Percentiles rank a stretch among this genome's conserved stretches.
phyloP scores from a whole-genome alignment of 2,329 filamentous ascomycete species.

The Paramyrothecium roridum region DNA sequence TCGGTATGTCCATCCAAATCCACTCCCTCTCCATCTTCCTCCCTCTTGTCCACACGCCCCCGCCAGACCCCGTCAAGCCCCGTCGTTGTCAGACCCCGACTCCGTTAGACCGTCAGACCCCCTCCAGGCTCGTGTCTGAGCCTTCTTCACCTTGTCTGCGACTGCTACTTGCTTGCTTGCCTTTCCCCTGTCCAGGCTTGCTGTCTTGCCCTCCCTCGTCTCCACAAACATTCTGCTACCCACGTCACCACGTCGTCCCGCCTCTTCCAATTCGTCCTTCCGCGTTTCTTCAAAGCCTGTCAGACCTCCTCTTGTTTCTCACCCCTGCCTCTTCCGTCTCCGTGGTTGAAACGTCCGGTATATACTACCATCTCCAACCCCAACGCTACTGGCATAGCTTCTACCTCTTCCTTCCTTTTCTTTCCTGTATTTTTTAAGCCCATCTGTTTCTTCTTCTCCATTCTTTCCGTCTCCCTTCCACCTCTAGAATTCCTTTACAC shows the following conservation, averaged over 20 bases:
- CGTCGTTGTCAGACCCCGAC: too few relatives aligned
- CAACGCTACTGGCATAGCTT: not conserved
- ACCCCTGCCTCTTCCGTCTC: not conserved
- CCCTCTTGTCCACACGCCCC: constrained; percentile 2
- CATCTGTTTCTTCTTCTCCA: too few relatives aligned
- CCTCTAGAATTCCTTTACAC: constrained; percentile 2
- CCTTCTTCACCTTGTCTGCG: constrained; percentile 4
- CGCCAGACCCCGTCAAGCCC: not conserved
- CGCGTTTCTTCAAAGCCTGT: not conserved
- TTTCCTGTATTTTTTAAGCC: too few relatives aligned
- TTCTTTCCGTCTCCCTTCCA: constrained; percentile 5
- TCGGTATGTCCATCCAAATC: constrained; percentile 45
- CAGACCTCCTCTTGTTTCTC: not conserved
- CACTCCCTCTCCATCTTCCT: constrained; percentile 2
- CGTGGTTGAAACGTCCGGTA: not conserved
- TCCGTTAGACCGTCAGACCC: not conserved
- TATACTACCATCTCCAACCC: not conserved
- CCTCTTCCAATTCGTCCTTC: too few relatives aligned
- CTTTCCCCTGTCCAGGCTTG: constrained; percentile 3
- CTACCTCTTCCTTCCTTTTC: not conserved
- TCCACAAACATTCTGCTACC: not conserved
- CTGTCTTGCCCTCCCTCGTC: constrained; percentile 5
- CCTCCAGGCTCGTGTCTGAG: not conserved
- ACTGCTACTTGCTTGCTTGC: not conserved
- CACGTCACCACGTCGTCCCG: too few relatives aligned